Percentiles rank a stretch among this genome's conserved stretches.
These are phyloP conservation scores for Linnemannia exigua DNA, from an alignment of 192 early-diverging fungal species.

Conservation along the genomic window DNA sequence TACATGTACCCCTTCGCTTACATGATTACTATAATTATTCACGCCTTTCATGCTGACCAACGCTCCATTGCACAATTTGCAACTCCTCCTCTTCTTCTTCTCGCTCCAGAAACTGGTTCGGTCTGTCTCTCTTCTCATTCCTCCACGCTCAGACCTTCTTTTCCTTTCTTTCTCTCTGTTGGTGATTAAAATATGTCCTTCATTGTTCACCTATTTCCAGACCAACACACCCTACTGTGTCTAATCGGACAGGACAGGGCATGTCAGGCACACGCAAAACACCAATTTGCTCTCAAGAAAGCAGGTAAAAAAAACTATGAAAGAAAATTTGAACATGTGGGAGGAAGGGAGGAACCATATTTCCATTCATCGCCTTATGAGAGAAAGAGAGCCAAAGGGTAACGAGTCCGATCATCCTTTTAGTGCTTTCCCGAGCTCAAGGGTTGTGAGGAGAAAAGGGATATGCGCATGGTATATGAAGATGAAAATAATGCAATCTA, in stretches of 20 bases:
- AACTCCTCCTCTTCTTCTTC: slow-evolving; percentile 1
- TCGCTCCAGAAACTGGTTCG: neutral
- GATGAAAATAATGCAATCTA: slow-evolving; percentile 4
- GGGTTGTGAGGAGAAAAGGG: neutral
- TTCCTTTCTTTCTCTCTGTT: neutral
- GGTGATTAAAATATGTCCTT: no score
- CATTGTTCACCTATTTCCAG: neutral
- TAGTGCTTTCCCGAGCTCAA: neutral
- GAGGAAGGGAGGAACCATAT: neutral
- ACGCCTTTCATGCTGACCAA: neutral
- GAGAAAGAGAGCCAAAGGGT: slow-evolving; percentile 10
- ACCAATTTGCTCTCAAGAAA: neutral
- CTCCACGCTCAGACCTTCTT: slow-evolving; percentile 19
- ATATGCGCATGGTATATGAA: neutral
- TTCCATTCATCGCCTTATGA: neutral
- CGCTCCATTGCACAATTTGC: neutral
- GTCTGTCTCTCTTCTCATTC: neutral
- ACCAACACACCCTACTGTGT: neutral
- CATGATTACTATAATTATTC: neutral
- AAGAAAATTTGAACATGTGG: slow-evolving; percentile 6
- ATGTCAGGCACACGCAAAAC: neutral
- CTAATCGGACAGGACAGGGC: neutral
- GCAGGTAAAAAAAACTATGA: neutral
- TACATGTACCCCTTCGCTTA: neutral
- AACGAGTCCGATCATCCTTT: slow-evolving; percentile 16